Evolutionary conservation across 345 rosid genomes (phyloP).

Genomic region (Populus simonii): DNA sequence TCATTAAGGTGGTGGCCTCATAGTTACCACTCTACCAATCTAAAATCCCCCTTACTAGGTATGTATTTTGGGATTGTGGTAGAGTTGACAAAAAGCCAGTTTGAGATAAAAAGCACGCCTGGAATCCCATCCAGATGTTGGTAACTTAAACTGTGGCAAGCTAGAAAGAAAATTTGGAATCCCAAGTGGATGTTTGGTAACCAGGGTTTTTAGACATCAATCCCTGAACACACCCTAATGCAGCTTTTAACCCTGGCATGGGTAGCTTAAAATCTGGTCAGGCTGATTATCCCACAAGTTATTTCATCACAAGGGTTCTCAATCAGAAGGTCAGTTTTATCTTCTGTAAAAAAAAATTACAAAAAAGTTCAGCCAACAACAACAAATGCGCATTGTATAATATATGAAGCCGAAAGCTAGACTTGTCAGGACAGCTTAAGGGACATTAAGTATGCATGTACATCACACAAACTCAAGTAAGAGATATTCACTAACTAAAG

Average conservation of each 20-base stretch:
- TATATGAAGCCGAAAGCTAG: not conserved
- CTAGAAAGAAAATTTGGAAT: not conserved
- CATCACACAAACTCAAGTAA: constrained; percentile 4
- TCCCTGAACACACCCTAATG: not conserved
- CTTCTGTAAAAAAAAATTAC: not conserved
- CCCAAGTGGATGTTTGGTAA: not conserved
- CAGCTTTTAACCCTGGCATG: not conserved
- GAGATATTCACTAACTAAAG: constrained; percentile 7
- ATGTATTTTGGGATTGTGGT: not conserved
- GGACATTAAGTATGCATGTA: not conserved
- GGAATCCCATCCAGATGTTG: not conserved
- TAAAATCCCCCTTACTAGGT: not conserved
- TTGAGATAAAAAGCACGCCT: too few species aligned
- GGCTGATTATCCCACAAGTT: not conserved
- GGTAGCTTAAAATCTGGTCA: not conserved
- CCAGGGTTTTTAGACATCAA: not conserved
- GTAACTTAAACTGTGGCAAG: not conserved
- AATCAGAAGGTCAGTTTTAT: not conserved
- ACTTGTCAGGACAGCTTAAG: not conserved
- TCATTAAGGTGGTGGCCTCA: not conserved
- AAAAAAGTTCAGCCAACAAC: not conserved
- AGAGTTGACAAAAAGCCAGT: not conserved
- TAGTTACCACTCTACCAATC: not conserved
- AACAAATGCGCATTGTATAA: not conserved
- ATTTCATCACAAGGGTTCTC: not conserved